Base-by-base conservation (phyloP, 2,329 filamentous ascomycete species). In the Ambrosiella beaveri region DNA sequence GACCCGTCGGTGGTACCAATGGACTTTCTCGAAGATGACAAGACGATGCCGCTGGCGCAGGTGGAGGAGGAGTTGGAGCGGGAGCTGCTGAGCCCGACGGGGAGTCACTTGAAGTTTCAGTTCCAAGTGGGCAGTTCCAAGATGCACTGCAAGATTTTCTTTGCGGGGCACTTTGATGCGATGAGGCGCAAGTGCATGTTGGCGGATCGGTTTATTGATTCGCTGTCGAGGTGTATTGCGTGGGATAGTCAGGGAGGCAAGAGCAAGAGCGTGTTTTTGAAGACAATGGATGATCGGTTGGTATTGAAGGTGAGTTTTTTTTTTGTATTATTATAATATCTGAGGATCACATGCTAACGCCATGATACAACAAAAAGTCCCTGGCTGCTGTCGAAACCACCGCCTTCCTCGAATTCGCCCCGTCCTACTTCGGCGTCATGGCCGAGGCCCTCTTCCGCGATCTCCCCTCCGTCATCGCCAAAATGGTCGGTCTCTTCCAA, bases 241-340 rank as follows among this genome's bases (percentile, higher is more conserved):
- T 98, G 91, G 87, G 93, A 98, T 70, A 95, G 88, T 2, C 95
- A 95, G 67, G 94, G 93, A 27, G 93, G 93, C 63, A 98, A 98
- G 71, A 96, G 91, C 1, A 96, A 96, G 67, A 96, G 90, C 0
- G 84, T 98, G 3, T 98, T 98, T 69, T 73, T 98, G 63, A 98
- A 97, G 71, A 98, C 93, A 0, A 75, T 96, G 19, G 93, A 98
- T 69, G 90, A 96, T 66, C 84, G 93, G 40, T 84, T 98, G 62
- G 86, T 98, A 51, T 79, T 96, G 65, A 96, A 96, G 70, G 74
- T 73, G 64, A 63, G 66, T 56, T 11, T 27, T 2, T 40, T 44
- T 1, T 37, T 17, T 47, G 38, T 62, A 4, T 7, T 2, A 47
- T 13, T 19, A 13, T 41, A 47, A 53, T 57, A 39, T 57, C n/a